Conservation (phyloP, 1,139 yeast genomes). For the Nakaseomyces uthaithaninus region DNA sequence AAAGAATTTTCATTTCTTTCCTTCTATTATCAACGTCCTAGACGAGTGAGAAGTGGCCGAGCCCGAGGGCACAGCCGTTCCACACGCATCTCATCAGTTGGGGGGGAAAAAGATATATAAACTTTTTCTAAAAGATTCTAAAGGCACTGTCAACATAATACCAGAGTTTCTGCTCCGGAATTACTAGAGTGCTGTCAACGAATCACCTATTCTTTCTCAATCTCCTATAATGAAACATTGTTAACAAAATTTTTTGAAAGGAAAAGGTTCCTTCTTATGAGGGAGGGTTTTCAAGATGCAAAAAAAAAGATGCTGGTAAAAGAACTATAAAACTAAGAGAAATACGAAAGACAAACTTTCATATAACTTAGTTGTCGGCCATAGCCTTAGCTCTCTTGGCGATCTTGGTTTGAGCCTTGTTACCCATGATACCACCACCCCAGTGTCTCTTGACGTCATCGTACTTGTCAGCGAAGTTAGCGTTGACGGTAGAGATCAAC, state of each 20-base stretch:
- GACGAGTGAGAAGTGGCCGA: too few species aligned
- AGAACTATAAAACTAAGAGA: conserved; percentile 6
- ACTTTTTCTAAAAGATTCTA: conserved; percentile 4
- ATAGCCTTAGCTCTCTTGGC: conserved; percentile 46
- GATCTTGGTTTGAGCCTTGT: conserved; percentile 75
- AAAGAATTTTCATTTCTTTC: neutral
- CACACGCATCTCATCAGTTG: neutral
- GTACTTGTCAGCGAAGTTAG: conserved; percentile 87
- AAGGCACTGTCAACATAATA: conserved; percentile 7
- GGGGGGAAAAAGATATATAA: conserved; percentile 3
- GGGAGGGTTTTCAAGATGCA: neutral
- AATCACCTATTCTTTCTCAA: conserved; percentile 6
- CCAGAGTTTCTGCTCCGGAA: conserved; percentile 6
- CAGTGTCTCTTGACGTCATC: conserved; percentile 96
- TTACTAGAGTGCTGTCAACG: conserved; percentile 7
- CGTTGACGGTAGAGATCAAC: conserved; percentile 83
- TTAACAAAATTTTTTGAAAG: neutral
- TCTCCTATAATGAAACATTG: conserved; percentile 6
- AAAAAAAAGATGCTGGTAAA: neutral
- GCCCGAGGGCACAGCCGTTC: too few species aligned
- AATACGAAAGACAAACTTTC: conserved; percentile 8
- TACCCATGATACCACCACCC: conserved; percentile 99
- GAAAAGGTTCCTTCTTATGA: too few species aligned
- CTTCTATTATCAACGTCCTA: conserved; percentile 1
- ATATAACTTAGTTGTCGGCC: conserved; percentile 25